Base-by-base conservation (phyloP, 495 filamentous ascomycete species). In the Bryoglossum gracile region DNA sequence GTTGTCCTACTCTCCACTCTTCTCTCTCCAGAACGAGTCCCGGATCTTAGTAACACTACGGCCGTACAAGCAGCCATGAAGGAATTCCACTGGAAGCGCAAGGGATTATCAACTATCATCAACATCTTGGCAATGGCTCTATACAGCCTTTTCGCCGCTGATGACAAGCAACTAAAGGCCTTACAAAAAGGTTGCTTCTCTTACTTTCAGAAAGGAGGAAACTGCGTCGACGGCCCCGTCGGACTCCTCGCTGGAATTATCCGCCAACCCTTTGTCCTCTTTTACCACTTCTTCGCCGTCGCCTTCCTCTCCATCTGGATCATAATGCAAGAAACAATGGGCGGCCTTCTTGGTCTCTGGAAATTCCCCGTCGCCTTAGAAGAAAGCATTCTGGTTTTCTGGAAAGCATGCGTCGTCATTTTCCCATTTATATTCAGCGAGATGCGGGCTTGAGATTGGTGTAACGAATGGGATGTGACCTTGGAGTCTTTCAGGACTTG, bases 121-220 rank as follows among this genome's bases (percentile, higher is more conserved):
- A 98, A 98, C 64, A 94, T 96, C 50, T 81, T 98, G 1, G 90
- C 94, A 0, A 84, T 89, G 69, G 89, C 92, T 0, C 76, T 98
- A 2, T 97, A 98, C 67, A 66, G 71, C 19, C 75, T 97, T 1
- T 98, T 98, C 65, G 87, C 94, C 10, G 92, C 94, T 33, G 72
- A 91, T 61, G 86, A 90, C 64, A 55, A 68, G 33, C 74, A 87
- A 50, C 82, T 98, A 30, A 75, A 74, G 50, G 81, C 83, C 25
- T 81, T 97, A 24, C 89, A 95, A 69, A 78, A 74, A 42, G 92
- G 92, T 38, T 97, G 94, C 70, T 97, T 97, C 72, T 71, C 73
- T 35, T 98, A 98, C 63, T 98, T 98, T 72, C 70, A 89, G 61
- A 66, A 77, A 30, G 94, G 92, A 32, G 76, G 80, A 46, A 65